Conservation (phyloP, 345 rosid species). For the Lagerstroemia speciosa region DNA sequence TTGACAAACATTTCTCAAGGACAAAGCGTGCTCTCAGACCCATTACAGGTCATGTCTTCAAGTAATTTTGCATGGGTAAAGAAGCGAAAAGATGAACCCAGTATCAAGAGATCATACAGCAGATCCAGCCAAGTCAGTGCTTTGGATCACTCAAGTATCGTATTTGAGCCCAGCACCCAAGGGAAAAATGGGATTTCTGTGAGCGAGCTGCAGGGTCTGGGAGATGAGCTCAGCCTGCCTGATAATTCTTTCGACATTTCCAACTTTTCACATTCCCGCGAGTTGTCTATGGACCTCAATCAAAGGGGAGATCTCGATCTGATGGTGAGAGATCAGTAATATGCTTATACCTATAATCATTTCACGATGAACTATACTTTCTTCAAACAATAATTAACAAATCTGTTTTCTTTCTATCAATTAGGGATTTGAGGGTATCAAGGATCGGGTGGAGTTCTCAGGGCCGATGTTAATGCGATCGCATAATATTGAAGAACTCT, state of each 20-base stretch:
- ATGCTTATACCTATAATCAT: neutral
- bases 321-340: conserved; percentile 3
- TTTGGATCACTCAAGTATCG: conserved; percentile 4
- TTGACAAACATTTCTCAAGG: conserved; percentile 19
- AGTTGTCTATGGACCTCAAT: neutral
- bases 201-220: conserved; percentile 4
- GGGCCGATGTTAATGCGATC: conserved; percentile 9
- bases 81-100: conserved; percentile 11
- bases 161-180: neutral
- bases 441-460: conserved; percentile 7
- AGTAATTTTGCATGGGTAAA: conserved; percentile 46
- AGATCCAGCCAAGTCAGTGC: conserved; percentile 15
- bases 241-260: neutral
- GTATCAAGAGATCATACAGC: conserved; percentile 9
- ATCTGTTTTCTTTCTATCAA: neutral
- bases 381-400: neutral
- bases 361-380: neutral
- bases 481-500: conserved; percentile 9
- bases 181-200: neutral
- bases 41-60: conserved; percentile 34
- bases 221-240: neutral
- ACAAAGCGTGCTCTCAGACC: conserved; percentile 23
- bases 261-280: neutral
- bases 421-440: neutral
- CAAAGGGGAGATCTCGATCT: neutral